phyloP scores from a whole-genome alignment of 78 protist species.

The Mantamonas sphyraenae region DNA sequence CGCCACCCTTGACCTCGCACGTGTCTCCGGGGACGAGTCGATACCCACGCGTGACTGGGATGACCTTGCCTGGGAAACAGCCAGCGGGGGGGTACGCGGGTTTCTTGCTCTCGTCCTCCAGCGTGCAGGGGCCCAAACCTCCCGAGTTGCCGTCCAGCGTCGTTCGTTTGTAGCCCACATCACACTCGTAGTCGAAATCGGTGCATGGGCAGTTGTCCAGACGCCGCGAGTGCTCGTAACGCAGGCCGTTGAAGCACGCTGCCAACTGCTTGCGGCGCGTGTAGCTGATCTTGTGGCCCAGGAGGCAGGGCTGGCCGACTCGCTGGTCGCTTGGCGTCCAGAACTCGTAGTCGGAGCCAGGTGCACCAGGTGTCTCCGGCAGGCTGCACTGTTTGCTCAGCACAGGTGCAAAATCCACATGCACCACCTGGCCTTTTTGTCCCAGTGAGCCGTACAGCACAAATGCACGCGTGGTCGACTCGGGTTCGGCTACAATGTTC shows the following conservation, averaged over 20 bases:
- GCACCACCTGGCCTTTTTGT: neutral
- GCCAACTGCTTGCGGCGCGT: neutral
- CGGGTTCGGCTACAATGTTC: neutral
- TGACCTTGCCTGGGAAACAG: neutral
- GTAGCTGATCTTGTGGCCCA: neutral
- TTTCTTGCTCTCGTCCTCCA: neutral
- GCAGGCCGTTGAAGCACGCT: neutral
- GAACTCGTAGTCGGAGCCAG: neutral
- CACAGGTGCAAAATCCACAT: neutral
- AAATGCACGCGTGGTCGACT: too few relatives aligned
- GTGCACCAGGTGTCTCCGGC: neutral
- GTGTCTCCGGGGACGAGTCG: neutral
- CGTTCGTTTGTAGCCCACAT: neutral
- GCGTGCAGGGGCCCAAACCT: neutral
- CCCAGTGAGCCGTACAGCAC: too few relatives aligned
- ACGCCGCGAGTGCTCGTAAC: neutral
- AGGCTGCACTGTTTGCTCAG: neutral
- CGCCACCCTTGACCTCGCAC: neutral
- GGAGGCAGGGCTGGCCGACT: neutral
- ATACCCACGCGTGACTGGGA: neutral
- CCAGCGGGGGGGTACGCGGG: neutral
- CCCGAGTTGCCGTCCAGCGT: neutral
- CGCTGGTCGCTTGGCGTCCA: neutral
- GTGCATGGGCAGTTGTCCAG: neutral
- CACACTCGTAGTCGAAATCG: conserved; percentile 5